Evolutionary conservation across 805 yeast species (phyloP), one percentile per base, ranked within the genome.

Genomic region (Nakazawaea peltata): DNA sequence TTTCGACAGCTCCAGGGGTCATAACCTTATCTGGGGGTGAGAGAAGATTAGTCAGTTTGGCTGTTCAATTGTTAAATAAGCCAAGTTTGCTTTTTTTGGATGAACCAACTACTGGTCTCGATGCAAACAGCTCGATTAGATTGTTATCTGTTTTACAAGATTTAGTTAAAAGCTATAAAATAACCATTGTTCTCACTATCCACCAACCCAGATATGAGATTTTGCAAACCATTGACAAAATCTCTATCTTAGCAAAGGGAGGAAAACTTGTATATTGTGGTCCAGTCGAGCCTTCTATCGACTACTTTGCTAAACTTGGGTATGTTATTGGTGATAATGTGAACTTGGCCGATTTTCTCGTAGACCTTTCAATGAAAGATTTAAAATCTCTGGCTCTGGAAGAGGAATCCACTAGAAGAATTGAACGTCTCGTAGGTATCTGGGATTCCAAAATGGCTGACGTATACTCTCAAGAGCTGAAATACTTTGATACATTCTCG

Each of bases 191-290:
- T 2, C 57, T 80, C 44, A 74, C 82, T 28, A 77, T 81, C 28
- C 90, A 81, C 50, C 92, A 81, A 48, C 92, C 92, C 0, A 57
- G 90, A 21, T 69, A 74, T 1, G 88, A 81, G 50, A 79, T 81
- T 32, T 57, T 78, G 23, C 63, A 67, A 32, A 51, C 75, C 22
- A 68, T 81, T 35, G 87, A 81, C 49, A 61, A 70, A 36, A 56
- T 81, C 3, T 75, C 81, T 42, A 58, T 81, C 2, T 56, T 81
- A 32, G 69, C 85, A 1, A 72, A 77, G 21, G 81, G 83, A 2
- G 81, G 74, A 2, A 48, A 44, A 6, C 60, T 34, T 18, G 36
- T 42, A 8, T 42, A 36, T 34, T 36, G 14, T 22, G 46, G 46
- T 5, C 13, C 29, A 5, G 37, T 41, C 5, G 19, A 28, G 17